These are phyloP conservation scores for Fusarium humuli DNA, from an alignment of 2,329 filamentous ascomycete species.

Conservation along the genomic window DNA sequence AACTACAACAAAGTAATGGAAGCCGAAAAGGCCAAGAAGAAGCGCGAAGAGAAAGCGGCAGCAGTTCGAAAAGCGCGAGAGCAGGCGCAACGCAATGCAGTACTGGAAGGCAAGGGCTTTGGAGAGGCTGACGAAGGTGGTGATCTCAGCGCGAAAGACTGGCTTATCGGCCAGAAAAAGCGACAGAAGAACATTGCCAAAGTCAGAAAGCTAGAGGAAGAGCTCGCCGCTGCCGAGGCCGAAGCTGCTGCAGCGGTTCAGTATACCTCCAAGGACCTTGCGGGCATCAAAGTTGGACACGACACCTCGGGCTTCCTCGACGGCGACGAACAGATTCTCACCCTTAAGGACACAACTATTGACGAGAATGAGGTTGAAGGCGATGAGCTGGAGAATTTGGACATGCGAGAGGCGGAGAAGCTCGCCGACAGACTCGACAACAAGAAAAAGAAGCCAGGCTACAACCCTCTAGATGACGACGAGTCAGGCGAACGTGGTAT, in stretches of 20 bases:
- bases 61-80: slow-evolving; percentile 91
- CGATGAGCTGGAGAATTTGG: slow-evolving; percentile 86
- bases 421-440: slow-evolving; percentile 81
- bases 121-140: slow-evolving; percentile 77
- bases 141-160: slow-evolving; percentile 82
- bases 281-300: slow-evolving; percentile 92
- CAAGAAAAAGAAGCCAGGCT: slow-evolving; percentile 90
- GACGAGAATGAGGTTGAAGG: slow-evolving; percentile 86
- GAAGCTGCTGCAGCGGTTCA: slow-evolving; percentile 71
- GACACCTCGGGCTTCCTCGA: slow-evolving; percentile 85
- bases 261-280: slow-evolving; percentile 87
- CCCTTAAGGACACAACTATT: slow-evolving; percentile 92
- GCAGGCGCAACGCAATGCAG: slow-evolving; percentile 77
- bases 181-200: slow-evolving; percentile 90
- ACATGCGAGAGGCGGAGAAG: slow-evolving; percentile 77
- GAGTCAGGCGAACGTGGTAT: slow-evolving; percentile 74
- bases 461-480: slow-evolving; percentile 84
- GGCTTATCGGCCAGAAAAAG: slow-evolving; percentile 92
- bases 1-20: slow-evolving; percentile 76
- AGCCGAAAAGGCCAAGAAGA: slow-evolving; percentile 80
- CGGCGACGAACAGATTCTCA: slow-evolving; percentile 87
- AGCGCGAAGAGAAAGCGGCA: slow-evolving; percentile 82
- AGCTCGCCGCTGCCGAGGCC: slow-evolving; percentile 80
- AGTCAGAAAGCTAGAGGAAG: slow-evolving; percentile 76
- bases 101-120: slow-evolving; percentile 84